These are phyloP conservation scores for Imleria badia DNA, from an alignment of 768 basidiomycete genomes.

Conservation along the genomic window DNA sequence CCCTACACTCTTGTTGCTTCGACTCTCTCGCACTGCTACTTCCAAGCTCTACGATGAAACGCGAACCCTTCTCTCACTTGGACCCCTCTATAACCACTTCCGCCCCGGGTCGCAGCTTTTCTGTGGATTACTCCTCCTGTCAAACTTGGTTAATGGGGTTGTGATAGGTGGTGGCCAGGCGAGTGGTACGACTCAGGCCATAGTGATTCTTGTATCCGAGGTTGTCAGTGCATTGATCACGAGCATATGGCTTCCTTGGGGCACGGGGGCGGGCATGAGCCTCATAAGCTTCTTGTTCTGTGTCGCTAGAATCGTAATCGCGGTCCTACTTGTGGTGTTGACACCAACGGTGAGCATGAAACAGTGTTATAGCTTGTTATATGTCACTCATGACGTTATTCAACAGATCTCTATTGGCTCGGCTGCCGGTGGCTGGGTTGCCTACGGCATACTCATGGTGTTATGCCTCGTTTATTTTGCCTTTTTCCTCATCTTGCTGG, in stretches of 20 bases:
- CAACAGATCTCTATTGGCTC: constrained; percentile 78
- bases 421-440: constrained; percentile 87
- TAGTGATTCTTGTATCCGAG: constrained; percentile 87
- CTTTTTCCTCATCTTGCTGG: constrained; percentile 76
- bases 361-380: not conserved
- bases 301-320: constrained; percentile 85
- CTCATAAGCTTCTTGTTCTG: constrained; percentile 92
- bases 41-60: constrained; percentile 95
- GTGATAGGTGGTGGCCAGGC: constrained; percentile 88
- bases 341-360: constrained; percentile 71
- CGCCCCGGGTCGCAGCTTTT: constrained; percentile 90
- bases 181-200: constrained; percentile 88
- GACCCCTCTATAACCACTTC: constrained; percentile 94
- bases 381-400: constrained; percentile 11
- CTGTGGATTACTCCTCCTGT: constrained; percentile 74
- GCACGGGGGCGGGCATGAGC: constrained; percentile 95
- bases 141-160: constrained; percentile 79
- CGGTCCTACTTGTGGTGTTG: constrained; percentile 87
- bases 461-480: constrained; percentile 79
- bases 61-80: constrained; percentile 83
- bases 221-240: constrained; percentile 85
- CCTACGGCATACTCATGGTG: constrained; percentile 88
- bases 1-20: constrained; percentile 71
- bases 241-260: constrained; percentile 96
- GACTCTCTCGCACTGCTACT: constrained; percentile 78